Base-by-base conservation (phyloP, 495 filamentous ascomycete genomes). In the Astrothelium macrocarpum region DNA sequence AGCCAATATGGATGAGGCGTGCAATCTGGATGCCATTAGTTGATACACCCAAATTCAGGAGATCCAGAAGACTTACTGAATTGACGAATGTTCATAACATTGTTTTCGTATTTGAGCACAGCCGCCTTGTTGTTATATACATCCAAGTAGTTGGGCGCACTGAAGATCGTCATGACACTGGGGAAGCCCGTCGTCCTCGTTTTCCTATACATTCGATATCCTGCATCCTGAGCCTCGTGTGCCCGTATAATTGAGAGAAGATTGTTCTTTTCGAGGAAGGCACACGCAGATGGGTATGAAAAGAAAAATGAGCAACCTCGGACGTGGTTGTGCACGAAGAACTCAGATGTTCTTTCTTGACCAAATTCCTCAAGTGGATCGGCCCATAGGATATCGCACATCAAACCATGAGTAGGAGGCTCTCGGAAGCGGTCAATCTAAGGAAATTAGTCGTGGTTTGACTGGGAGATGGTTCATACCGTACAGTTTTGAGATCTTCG, bases 91-190 rank as follows among this genome's bases (percentile, higher is more conserved):
- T 98, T 98, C 94, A 98, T 98, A 63, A 98, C 94, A 72, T 98
- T 98, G 77, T 98, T 98, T 75, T 98, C 94, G 74, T 98, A 98
- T 75, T 98, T 98, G 64, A 98, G 79, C 25, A 98, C 94, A 0
- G 94, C 94, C 0, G 94, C 94, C 77, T 98, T 98, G 84, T 98
- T 98, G 84, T 98, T 98, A 79, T 98, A 98, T n/a, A 98, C 91
- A 73, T 98, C 94, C 66, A 98, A 82, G 72, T 98, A 97, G 73
- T 98, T 98, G 26, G 94, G 94, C 2, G 94, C 94, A 59, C 93
- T 97, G 82, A 98, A 98, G 72, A 98, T 98, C 49, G 94, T 98
- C 94, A 98, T 98, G 62, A 98, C 94, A 76, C 92, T 96, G 11
- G 94, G 94, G 80, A 98, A 98, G 1, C 94, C 94, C 16, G 94